Evolutionary conservation across 768 basidiomycete genomes (phyloP).

Genomic region (Tylopilus felleus): DNA sequence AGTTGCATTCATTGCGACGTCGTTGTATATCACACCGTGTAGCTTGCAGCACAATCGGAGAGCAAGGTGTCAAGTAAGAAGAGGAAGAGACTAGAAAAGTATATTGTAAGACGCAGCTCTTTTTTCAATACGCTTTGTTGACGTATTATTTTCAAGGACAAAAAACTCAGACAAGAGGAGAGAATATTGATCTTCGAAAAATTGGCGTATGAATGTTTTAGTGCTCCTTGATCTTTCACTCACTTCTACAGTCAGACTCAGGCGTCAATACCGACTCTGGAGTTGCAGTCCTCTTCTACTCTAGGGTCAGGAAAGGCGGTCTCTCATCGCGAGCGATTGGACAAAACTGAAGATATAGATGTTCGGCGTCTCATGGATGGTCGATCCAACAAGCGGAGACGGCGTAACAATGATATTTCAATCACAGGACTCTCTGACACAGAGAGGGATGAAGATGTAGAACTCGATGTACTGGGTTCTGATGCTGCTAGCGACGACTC

Average conservation of each 20-base stretch:
- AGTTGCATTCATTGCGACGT: conserved; percentile 10
- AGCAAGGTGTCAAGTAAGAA: conserved; percentile 81
- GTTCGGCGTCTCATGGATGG: conserved; percentile 52
- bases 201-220: conserved; percentile 55
- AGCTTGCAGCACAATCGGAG: conserved; percentile 47
- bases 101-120: conserved; percentile 59
- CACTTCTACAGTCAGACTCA: conserved; percentile 64
- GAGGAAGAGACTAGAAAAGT: conserved; percentile 86
- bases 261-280: conserved; percentile 55
- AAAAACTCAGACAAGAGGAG: conserved; percentile 91
- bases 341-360: conserved; percentile 57
- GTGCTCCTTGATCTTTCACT: conserved; percentile 2
- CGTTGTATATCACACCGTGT: conserved; percentile 1
- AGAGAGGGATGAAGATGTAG: conserved; percentile 35
- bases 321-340: conserved; percentile 59
- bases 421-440: conserved; percentile 12
- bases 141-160: conserved; percentile 51
- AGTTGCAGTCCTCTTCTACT: conserved; percentile 76
- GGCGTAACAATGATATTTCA: conserved; percentile 32
- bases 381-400: conserved; percentile 47
- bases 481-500: conserved; percentile 16
- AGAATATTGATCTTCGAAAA: conserved; percentile 73
- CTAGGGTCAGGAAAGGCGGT: conserved; percentile 70
- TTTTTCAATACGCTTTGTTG: background rate
- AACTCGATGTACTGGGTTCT: conserved; percentile 32